Evolutionary conservation across 805 yeast genomes (phyloP).

Genomic region (Cyberlindnera japonica): DNA sequence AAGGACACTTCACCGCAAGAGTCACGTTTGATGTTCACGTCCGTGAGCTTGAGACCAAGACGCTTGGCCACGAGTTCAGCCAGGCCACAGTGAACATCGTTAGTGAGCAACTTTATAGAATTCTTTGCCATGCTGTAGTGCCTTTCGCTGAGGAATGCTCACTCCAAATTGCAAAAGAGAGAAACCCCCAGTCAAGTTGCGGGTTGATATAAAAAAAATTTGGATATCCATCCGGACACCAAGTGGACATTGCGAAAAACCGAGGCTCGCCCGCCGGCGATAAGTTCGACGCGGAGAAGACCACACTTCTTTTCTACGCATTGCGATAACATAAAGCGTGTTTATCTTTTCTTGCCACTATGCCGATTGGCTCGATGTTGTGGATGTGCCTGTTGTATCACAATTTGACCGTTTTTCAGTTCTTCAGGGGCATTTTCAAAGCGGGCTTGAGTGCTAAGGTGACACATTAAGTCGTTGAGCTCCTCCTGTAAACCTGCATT

Average conservation of each 20-base stretch:
- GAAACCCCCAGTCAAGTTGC: not conserved
- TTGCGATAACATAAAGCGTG: too few species aligned
- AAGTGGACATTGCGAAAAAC: not conserved
- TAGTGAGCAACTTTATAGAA: conserved; percentile 63
- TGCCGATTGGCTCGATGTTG: conserved; percentile 1
- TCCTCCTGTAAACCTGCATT: conserved; percentile 57
- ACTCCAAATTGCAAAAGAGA: not conserved
- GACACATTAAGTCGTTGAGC: conserved; percentile 77
- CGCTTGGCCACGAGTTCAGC: conserved; percentile 67
- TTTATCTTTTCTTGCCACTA: conserved; percentile 3
- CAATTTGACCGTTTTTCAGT: conserved; percentile 64
- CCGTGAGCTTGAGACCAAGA: conserved; percentile 56
- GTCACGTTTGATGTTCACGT: conserved; percentile 61
- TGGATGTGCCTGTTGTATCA: conserved; percentile 31
- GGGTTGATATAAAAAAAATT: conserved; percentile 4
- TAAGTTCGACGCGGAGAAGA: not conserved
- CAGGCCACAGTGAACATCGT: conserved; percentile 63
- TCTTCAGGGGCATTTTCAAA: conserved; percentile 69
- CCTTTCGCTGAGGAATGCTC: not conserved
- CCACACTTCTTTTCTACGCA: not conserved
- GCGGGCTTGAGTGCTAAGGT: conserved; percentile 66
- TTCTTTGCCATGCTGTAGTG: conserved; percentile 56
- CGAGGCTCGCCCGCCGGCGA: conserved; percentile 1
- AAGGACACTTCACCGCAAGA: conserved; percentile 73
- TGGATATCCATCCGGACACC: conserved; percentile 9